These are phyloP conservation scores for Erysimum cheiri DNA, from an alignment of 441 rosid species.

Conservation along the genomic window DNA sequence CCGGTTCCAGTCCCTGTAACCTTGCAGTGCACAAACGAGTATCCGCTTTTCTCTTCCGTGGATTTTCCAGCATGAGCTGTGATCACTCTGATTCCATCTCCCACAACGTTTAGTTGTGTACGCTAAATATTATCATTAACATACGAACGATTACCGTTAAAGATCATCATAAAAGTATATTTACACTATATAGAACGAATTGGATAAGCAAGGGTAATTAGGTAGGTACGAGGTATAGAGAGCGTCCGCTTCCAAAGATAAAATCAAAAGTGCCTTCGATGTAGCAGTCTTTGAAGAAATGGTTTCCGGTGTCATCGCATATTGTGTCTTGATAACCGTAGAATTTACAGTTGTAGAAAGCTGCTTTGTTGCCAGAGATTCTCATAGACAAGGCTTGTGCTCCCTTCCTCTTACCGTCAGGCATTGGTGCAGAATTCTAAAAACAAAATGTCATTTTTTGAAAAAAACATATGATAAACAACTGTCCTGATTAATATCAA, in stretches of 20 bases:
- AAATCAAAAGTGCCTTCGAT: constrained; percentile 80
- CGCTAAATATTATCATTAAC: constrained; percentile 40
- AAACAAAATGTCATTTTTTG: not conserved
- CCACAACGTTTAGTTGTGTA: constrained; percentile 44
- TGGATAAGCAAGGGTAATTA: not conserved
- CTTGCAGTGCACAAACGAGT: constrained; percentile 59
- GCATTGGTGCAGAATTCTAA: constrained; percentile 69
- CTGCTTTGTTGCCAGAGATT: constrained; percentile 58
- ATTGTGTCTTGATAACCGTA: constrained; percentile 71
- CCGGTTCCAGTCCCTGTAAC: constrained; percentile 49
- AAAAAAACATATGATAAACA: too few species aligned
- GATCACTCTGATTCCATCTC: constrained; percentile 46
- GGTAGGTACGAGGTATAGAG: constrained; percentile 59
- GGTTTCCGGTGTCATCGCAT: constrained; percentile 72
- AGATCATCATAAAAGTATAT: not conserved
- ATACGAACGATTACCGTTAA: not conserved
- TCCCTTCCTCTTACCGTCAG: constrained; percentile 49
- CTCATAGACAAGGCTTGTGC: constrained; percentile 71
- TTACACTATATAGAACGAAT: not conserved
- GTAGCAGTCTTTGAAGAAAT: constrained; percentile 71
- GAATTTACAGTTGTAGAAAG: constrained; percentile 63
- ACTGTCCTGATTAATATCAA: not conserved
- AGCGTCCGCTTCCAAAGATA: constrained; percentile 76
- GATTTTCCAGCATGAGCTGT: constrained; percentile 62
- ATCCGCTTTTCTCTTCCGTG: constrained; percentile 51